Base-by-base conservation (phyloP, 192 early-diverging fungal genomes). In the Backusella tuberculispora region DNA sequence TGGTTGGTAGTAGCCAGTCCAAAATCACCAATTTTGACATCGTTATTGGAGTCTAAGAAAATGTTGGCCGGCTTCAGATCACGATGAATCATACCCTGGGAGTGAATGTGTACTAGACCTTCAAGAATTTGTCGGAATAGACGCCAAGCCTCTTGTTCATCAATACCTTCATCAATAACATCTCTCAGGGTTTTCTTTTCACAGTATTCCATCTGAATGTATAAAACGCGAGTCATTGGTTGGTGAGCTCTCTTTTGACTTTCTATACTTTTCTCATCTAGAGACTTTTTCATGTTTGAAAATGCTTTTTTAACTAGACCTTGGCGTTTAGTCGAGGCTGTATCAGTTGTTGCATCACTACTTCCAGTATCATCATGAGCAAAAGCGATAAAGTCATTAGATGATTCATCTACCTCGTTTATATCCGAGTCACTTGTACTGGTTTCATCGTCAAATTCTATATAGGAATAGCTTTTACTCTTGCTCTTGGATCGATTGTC, bases 161-260 rank as follows among this genome's bases (percentile, higher is more conserved):
- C 89, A 13, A 98, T 67, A 0, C 92, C 92, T 73, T 87, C 86
- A 41, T 93, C 89, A 71, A 98, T 93, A 24, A 95, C 74, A 74
- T 97, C 94, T 74, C 85, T 86, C 5, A 98, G 82, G 0, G 97
- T 97, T 73, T 95, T 95, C 68, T 95, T 90, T 78, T 98, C 97
- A 78, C 97, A 98, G 78, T 98, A 99, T 83, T 99, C 96, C 97
- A 99, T 99, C 80, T 99, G 97, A 66, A 99, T 99, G 73, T 97
- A 96, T 38, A 98, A 78, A 9, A 91, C 90, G 66, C 89, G 80
- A 6, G 84, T 83, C 17, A 74, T 74, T 29, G 76, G 75, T 10
- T 74, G 69, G 5, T 44, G 40, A 6, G 26, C 21, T 24, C 21
- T 26, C 10, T 65, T 48, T 56, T 71, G 69, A 66, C 47, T 69